These are phyloP conservation scores for Oidiodendron maius DNA, from an alignment of 495 filamentous ascomycete genomes.

Conservation along the genomic window DNA sequence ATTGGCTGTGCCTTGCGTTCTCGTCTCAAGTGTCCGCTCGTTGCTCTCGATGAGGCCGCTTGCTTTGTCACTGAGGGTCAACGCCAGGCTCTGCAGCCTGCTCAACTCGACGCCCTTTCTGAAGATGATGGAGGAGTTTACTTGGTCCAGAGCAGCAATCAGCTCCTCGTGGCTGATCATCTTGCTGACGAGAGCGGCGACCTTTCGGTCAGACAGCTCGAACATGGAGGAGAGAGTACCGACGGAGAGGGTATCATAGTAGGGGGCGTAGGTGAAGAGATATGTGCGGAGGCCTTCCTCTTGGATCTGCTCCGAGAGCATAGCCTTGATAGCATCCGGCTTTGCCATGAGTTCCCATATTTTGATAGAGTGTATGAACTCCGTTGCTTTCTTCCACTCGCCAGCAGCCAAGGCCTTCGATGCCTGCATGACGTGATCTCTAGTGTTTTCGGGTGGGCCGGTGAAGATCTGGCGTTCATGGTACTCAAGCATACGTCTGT, in stretches of 20 bases:
- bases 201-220: slow-evolving; percentile 84
- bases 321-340: slow-evolving; percentile 84
- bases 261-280: slow-evolving; percentile 98
- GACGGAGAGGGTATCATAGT: slow-evolving; percentile 94
- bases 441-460: slow-evolving; percentile 94
- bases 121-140: slow-evolving; percentile 97
- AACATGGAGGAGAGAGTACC: slow-evolving; percentile 87
- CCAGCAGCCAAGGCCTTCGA: slow-evolving; percentile 93
- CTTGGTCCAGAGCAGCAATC: slow-evolving; percentile 92
- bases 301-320: slow-evolving; percentile 96
- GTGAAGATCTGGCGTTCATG: slow-evolving; percentile 99
- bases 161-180: slow-evolving; percentile 99
- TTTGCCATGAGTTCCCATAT: slow-evolving; percentile 97
- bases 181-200: slow-evolving; percentile 89
- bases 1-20: slow-evolving; percentile 91
- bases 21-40: slow-evolving; percentile 92
- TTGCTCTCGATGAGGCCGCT: slow-evolving; percentile 93
- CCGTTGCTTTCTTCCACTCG: slow-evolving; percentile 94
- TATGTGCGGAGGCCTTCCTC: slow-evolving; percentile 97
- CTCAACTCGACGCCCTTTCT: slow-evolving; percentile 98
- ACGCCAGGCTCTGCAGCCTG: slow-evolving; percentile 87
- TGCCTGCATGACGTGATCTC: slow-evolving; percentile 98
- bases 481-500: slow-evolving; percentile 97
- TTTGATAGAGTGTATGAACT: slow-evolving; percentile 94
- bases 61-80: slow-evolving; percentile 93